phyloP scores from a whole-genome alignment of 75 land plant species.

The Isoetes taiwanensis region DNA sequence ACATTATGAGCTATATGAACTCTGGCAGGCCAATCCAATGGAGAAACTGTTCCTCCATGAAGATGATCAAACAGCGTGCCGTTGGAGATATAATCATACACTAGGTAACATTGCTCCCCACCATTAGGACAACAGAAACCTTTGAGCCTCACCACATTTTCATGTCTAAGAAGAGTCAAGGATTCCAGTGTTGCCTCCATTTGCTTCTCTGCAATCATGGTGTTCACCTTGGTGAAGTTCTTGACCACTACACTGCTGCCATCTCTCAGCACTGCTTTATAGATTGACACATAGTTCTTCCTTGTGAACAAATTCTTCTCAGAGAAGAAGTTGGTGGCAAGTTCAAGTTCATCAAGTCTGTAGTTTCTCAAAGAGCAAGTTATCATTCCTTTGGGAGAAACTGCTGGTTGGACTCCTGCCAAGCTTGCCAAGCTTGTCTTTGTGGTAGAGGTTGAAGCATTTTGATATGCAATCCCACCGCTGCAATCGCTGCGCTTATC shows the following conservation, averaged over 20 bases:
- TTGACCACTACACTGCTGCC: constrained; percentile 33
- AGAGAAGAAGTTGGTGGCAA: constrained; percentile 82
- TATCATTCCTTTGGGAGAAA: background rate
- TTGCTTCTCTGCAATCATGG: no score
- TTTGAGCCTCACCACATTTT: constrained; percentile 51
- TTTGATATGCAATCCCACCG: constrained; percentile 40
- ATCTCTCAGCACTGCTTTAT: constrained; percentile 63
- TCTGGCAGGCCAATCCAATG: constrained; percentile 59
- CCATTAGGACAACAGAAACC: constrained; percentile 78
- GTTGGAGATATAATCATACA: constrained; percentile 57
- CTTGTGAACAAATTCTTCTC: constrained; percentile 59
- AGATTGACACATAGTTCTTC: constrained; percentile 38
- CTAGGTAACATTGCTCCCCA: constrained; percentile 65
- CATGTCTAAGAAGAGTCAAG: constrained; percentile 45
- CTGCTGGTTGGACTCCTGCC: background rate
- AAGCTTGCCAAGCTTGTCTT: constrained; percentile 9
- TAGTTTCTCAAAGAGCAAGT: background rate
- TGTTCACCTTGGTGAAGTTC: constrained; percentile 9
- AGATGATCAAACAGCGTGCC: constrained; percentile 47
- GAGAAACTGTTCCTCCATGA: constrained; percentile 23
- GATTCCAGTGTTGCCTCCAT: constrained; percentile 50
- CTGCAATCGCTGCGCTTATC: constrained; percentile 36
- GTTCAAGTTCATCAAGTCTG: constrained; percentile 57
- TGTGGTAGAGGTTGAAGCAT: constrained; percentile 41
- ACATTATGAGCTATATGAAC: constrained; percentile 53